Evolutionary conservation across 2,329 filamentous ascomycete genomes (phyloP).

Genomic region (Stylonectria norvegica): DNA sequence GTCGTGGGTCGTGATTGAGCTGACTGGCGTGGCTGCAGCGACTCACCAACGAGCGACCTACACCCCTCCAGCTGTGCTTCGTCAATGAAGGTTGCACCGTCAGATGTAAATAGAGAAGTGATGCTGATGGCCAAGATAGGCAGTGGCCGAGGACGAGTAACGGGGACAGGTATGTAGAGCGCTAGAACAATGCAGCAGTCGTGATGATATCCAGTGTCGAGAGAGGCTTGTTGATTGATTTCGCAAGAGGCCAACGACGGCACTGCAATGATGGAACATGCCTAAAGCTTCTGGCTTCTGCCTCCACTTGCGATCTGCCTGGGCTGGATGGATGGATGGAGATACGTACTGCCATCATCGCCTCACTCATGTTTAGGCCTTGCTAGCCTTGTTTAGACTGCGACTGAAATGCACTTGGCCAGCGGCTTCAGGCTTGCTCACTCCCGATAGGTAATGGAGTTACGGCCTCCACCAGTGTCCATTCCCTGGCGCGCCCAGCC

Average conservation of each 20-base stretch:
- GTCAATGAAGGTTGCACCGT: constrained; percentile 24
- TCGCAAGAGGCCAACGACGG: no score
- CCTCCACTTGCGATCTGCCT: constrained; percentile 11
- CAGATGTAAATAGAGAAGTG: constrained; percentile 12
- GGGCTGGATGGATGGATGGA: background rate
- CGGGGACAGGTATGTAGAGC: no score
- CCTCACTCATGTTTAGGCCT: background rate
- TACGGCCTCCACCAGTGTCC: constrained; percentile 4
- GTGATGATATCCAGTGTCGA: no score
- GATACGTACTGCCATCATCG: no score
- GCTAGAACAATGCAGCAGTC: no score
- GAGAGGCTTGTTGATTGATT: no score
- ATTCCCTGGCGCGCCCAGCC: constrained; percentile 6
- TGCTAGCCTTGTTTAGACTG: no score
- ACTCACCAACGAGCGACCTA: constrained; percentile 16
- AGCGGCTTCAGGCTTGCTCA: no score
- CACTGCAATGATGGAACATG: no score
- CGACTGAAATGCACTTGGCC: background rate
- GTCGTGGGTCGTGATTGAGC: constrained; percentile 11
- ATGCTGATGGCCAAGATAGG: background rate
- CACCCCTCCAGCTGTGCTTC: constrained; percentile 17
- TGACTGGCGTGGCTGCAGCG: constrained; percentile 18
- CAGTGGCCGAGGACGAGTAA: background rate
- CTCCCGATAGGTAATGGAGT: constrained; percentile 4
- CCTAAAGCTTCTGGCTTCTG: constrained; percentile 14